A percentile compares a stretch with the other conserved stretches of the same genome.
These are phyloP conservation scores for Colletotrichum lupini DNA, from an alignment of 2,329 filamentous ascomycete genomes.

Conservation along the genomic window DNA sequence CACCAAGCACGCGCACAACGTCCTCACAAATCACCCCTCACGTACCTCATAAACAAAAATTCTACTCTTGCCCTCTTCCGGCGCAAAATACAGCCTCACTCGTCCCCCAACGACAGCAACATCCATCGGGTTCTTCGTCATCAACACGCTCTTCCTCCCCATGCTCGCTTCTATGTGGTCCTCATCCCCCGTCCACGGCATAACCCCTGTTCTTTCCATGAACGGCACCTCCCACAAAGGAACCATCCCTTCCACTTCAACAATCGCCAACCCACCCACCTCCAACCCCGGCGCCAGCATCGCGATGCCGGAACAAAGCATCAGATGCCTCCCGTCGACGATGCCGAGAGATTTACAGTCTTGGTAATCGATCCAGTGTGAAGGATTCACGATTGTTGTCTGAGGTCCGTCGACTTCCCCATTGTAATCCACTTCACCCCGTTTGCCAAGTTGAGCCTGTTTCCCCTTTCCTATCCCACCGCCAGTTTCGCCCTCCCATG, in stretches of 20 bases:
- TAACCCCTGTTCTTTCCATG: constrained; percentile 48
- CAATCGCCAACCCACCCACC: constrained; percentile 59
- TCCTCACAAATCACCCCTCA: background rate
- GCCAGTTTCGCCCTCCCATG: background rate
- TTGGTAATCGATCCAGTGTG: constrained; percentile 60
- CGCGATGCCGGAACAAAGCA: constrained; percentile 60
- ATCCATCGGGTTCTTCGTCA: constrained; percentile 63
- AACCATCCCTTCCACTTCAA: constrained; percentile 56
- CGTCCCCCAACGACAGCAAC: constrained; percentile 55
- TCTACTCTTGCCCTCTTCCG: constrained; percentile 58
- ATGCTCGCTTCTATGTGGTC: constrained; percentile 21
- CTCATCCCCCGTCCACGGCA: constrained; percentile 39
- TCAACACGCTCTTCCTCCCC: constrained; percentile 43
- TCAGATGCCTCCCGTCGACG: constrained; percentile 51
- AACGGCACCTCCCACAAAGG: constrained; percentile 59
- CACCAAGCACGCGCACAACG: too few species aligned
- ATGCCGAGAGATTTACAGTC: constrained; percentile 62
- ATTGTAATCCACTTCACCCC: constrained; percentile 42
- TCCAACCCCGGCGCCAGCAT: constrained; percentile 43
- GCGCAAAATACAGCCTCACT: constrained; percentile 58
- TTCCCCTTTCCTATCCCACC: too few species aligned
- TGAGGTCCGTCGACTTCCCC: constrained; percentile 39
- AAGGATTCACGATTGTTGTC: constrained; percentile 48
- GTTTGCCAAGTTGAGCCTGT: constrained; percentile 43
- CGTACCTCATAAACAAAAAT: constrained; percentile 59